These are phyloP conservation scores for Phytopythium chamaehyphon DNA, from an alignment of 352 stramenopile genomes.

Conservation along the genomic window DNA sequence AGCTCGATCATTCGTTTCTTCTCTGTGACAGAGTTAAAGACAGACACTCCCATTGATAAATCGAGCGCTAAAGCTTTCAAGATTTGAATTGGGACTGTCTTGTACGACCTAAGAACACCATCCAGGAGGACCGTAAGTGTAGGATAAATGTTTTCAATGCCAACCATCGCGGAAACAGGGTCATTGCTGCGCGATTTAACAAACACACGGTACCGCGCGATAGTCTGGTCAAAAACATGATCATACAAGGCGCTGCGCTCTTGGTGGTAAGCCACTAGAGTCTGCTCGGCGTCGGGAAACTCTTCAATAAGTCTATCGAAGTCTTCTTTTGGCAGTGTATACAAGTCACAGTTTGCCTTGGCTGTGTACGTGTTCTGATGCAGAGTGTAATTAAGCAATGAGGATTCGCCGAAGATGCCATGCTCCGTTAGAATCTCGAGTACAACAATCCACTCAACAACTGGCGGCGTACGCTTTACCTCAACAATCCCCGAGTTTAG, in stretches of 20 bases:
- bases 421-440: slow-evolving; percentile 69
- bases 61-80: slow-evolving; percentile 62
- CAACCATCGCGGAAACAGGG: slow-evolving; percentile 43
- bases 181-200: slow-evolving; percentile 53
- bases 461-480: slow-evolving; percentile 46
- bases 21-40: slow-evolving; percentile 69
- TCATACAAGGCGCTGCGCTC: slow-evolving; percentile 61
- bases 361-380: slow-evolving; percentile 75
- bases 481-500: slow-evolving; percentile 74
- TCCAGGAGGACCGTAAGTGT: slow-evolving; percentile 65
- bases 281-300: slow-evolving; percentile 65
- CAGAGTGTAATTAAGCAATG: slow-evolving; percentile 67
- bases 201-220: slow-evolving; percentile 62
- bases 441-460: slow-evolving; percentile 62
- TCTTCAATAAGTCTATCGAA: slow-evolving; percentile 80
- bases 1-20: slow-evolving; percentile 69
- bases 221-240: slow-evolving; percentile 62
- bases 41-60: slow-evolving; percentile 69
- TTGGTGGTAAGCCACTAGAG: slow-evolving; percentile 53
- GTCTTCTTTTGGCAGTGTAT: slow-evolving; percentile 75
- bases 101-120: slow-evolving; percentile 54
- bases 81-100: slow-evolving; percentile 50
- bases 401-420: slow-evolving; percentile 65
- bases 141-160: slow-evolving; percentile 66
- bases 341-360: slow-evolving; percentile 69